Percentiles rank a stretch among this genome's conserved stretches.
Evolutionary conservation across 805 yeast genomes (phyloP).

Genomic region (Tetrapisispora phaffii): DNA sequence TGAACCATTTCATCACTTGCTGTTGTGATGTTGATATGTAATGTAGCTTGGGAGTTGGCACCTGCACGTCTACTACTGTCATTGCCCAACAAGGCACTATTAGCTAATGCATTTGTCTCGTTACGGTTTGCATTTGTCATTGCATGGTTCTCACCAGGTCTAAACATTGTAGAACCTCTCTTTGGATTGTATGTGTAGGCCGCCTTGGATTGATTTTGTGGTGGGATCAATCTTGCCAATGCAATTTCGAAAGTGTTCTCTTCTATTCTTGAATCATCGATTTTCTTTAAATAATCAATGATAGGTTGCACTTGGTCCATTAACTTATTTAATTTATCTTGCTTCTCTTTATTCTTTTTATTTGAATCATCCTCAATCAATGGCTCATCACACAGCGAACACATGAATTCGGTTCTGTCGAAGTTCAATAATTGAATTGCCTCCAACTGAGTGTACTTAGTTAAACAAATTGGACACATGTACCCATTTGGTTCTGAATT

Average conservation of each 20-base stretch:
- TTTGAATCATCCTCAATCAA: constrained; percentile 83
- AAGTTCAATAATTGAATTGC: constrained; percentile 74
- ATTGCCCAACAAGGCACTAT: constrained; percentile 27
- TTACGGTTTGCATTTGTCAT: constrained; percentile 2
- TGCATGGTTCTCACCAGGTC: constrained; percentile 25
- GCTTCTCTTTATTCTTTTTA: constrained; percentile 69
- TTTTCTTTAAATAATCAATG: constrained; percentile 69
- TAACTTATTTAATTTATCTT: constrained; percentile 67
- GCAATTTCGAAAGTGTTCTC: constrained; percentile 87
- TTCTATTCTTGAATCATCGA: constrained; percentile 69
- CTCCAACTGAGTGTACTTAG: constrained; percentile 76
- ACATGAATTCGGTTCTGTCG: constrained; percentile 69
- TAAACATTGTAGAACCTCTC: constrained; percentile 36
- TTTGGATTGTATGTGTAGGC: constrained; percentile 54
- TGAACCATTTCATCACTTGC: constrained; percentile 73
- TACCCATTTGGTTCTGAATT: constrained; percentile 91
- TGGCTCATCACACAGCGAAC: constrained; percentile 72
- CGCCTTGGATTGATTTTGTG: constrained; percentile 58
- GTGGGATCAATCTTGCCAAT: constrained; percentile 74
- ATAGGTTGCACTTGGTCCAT: constrained; percentile 89
- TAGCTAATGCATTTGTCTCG: constrained; percentile 14
- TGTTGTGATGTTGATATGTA: constrained; percentile 79
- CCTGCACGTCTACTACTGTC: constrained; percentile 41
- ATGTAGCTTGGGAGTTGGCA: constrained; percentile 66
- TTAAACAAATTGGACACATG: constrained; percentile 75